phyloP scores from a whole-genome alignment of 2,329 filamentous ascomycete genomes.

The Bipolaris bicolor region DNA sequence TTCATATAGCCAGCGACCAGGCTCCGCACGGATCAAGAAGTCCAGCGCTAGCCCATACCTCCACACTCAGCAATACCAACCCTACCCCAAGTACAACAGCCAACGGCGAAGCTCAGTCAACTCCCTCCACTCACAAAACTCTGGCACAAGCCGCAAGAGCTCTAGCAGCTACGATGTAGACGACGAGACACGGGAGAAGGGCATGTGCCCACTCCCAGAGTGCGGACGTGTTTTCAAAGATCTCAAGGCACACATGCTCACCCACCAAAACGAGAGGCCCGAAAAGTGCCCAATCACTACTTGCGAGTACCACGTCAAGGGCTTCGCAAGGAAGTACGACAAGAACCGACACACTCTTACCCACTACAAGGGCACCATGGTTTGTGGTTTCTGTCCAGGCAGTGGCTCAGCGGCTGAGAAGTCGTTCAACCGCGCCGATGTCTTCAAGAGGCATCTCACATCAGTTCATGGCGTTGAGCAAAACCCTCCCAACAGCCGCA shows the following conservation, averaged over 20 bases:
- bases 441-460: constrained; percentile 93
- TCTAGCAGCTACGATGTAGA: constrained; percentile 48
- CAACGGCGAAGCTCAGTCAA: constrained; percentile 70
- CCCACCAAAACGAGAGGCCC: constrained; percentile 86
- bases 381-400: constrained; percentile 91
- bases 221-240: constrained; percentile 90
- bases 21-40: constrained; percentile 53
- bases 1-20: constrained; percentile 51
- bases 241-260: constrained; percentile 91
- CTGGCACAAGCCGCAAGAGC: constrained; percentile 62
- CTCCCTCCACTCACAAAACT: constrained; percentile 71
- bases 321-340: constrained; percentile 94
- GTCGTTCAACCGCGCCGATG: constrained; percentile 93
- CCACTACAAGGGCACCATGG: constrained; percentile 97
- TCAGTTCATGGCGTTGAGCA: constrained; percentile 92
- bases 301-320: constrained; percentile 91
- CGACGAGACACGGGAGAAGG: constrained; percentile 66
- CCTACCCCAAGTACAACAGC: constrained; percentile 55
- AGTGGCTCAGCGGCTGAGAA: constrained; percentile 89
- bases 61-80: constrained; percentile 61
- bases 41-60: constrained; percentile 72
- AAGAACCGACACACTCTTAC: constrained; percentile 94
- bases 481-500: constrained; percentile 87
- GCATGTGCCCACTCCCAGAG: constrained; percentile 79
- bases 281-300: constrained; percentile 93